Conservation (phyloP, 148 eudicot genomes). For the Chenopodium berlandieri region DNA sequence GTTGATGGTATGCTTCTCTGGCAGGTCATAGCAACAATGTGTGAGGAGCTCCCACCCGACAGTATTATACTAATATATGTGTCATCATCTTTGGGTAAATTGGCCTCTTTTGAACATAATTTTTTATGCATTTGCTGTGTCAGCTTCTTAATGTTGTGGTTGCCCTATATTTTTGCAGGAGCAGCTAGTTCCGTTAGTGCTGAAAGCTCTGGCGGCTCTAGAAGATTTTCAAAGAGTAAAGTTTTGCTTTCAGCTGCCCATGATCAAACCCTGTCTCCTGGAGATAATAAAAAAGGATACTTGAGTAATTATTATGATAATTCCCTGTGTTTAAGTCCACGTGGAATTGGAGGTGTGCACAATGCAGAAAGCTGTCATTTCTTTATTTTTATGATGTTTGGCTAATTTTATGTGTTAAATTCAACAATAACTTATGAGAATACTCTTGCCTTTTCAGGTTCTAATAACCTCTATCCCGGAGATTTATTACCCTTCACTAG, state of each 20-base stretch:
- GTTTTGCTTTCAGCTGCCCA: constrained; percentile 41
- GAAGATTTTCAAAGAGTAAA: constrained; percentile 53
- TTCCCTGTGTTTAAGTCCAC: constrained; percentile 69
- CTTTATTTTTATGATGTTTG: neutral
- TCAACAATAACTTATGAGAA: neutral
- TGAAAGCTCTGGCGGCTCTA: constrained; percentile 62
- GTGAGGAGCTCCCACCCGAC: constrained; percentile 90
- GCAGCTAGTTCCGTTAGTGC: constrained; percentile 40
- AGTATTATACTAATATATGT: constrained; percentile 72
- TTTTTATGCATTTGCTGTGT: neutral
- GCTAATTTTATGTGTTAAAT: neutral
- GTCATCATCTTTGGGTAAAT: constrained; percentile 80
- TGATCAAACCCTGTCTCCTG: constrained; percentile 36
- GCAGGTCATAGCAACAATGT: constrained; percentile 77
- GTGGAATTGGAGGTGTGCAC: constrained; percentile 70
- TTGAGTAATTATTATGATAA: constrained; percentile 52
- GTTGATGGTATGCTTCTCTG: constrained; percentile 20
- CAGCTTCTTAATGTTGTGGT: constrained; percentile 10
- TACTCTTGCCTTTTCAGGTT: constrained; percentile 56
- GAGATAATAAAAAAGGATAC: constrained; percentile 48
- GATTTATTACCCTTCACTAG: constrained; percentile 94
- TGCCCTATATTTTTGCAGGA: constrained; percentile 41
- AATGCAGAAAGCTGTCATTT: neutral
- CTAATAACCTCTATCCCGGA: constrained; percentile 75
- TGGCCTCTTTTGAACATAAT: constrained; percentile 17